These are phyloP conservation scores for Candida silvatica DNA, from an alignment of 805 yeast species.

Conservation along the genomic window DNA sequence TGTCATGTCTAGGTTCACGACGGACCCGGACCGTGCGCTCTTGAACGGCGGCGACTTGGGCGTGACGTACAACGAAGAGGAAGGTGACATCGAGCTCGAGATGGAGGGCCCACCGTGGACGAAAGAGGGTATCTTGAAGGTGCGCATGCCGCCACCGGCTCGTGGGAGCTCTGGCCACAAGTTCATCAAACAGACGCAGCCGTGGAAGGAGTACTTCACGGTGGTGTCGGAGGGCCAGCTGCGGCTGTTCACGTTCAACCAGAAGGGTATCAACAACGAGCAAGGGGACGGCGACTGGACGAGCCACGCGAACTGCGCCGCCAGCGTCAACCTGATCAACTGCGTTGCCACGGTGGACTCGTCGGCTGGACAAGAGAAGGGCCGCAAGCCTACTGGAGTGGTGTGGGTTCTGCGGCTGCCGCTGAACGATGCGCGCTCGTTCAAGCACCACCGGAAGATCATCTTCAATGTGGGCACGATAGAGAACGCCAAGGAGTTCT, in stretches of 20 bases:
- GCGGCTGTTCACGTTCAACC: constrained; percentile 43
- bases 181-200: no score
- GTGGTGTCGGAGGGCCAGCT: constrained; percentile 64
- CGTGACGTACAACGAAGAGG: constrained; percentile 9
- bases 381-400: constrained; percentile 20
- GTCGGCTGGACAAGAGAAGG: constrained; percentile 17
- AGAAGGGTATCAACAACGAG: constrained; percentile 5
- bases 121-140: constrained; percentile 58
- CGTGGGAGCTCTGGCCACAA: constrained; percentile 1
- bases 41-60: background rate
- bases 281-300: constrained; percentile 59
- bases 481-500: constrained; percentile 61
- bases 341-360: constrained; percentile 31
- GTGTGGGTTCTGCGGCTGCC: constrained; percentile 55
- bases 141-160: constrained; percentile 10
- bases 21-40: constrained; percentile 2
- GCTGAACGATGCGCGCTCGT: constrained; percentile 22
- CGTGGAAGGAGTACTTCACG: constrained; percentile 46
- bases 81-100: constrained; percentile 53
- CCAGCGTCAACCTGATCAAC: constrained; percentile 42
- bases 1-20: no score
- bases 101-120: constrained; percentile 70
- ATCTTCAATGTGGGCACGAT: constrained; percentile 59
- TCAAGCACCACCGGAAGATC: constrained; percentile 28
- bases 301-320: constrained; percentile 50